Percentiles rank a stretch among this genome's conserved stretches.
Conservation (phyloP, 306 rosid species). For the Corylus avellana region DNA sequence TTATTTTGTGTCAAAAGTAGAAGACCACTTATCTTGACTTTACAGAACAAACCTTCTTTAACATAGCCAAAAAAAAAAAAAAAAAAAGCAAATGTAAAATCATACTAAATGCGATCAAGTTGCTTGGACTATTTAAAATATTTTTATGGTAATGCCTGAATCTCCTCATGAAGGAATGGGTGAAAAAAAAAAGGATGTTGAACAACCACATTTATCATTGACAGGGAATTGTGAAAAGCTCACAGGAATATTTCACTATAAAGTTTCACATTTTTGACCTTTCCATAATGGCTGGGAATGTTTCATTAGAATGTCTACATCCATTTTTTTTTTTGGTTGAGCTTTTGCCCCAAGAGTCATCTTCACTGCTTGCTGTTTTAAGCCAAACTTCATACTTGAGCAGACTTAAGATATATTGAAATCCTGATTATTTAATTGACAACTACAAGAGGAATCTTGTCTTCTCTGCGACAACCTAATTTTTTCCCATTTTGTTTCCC, state of each 20-base stretch:
- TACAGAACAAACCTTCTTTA: background rate
- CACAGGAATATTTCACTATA: background rate
- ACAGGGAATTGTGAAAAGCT: background rate
- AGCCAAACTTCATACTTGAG: background rate
- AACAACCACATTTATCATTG: background rate
- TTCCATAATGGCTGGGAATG: background rate
- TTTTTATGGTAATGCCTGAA: background rate
- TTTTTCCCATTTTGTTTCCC: background rate
- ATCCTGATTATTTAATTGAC: background rate
- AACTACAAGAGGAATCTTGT: background rate
- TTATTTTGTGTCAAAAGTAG: background rate
- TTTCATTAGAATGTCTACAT: background rate
- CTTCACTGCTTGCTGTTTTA: background rate
- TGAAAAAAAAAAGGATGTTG: background rate
- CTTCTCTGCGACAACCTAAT: too few species aligned
- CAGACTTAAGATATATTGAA: background rate
- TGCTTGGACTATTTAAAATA: background rate
- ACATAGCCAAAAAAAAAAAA: background rate
- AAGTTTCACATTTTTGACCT: background rate
- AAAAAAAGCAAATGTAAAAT: background rate
- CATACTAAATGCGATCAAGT: background rate
- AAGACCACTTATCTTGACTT: background rate
- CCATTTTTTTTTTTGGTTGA: background rate
- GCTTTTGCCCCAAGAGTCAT: background rate
- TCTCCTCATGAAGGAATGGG: background rate